These are phyloP conservation scores for Ceriops decandra DNA, from an alignment of 345 rosid species.

Conservation along the genomic window DNA sequence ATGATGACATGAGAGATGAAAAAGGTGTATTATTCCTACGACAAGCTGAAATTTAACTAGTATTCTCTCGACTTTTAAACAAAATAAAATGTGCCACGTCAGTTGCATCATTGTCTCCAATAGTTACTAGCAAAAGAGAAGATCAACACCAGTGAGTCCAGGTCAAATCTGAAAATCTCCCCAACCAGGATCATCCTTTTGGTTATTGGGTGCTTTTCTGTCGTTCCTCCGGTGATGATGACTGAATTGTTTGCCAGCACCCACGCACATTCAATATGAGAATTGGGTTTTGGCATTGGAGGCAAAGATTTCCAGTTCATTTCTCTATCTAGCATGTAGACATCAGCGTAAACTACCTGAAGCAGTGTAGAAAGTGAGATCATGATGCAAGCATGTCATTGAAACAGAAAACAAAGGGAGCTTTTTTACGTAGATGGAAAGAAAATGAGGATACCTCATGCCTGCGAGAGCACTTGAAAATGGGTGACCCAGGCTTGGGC, in stretches of 20 bases:
- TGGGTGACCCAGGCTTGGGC: slow-evolving; percentile 83
- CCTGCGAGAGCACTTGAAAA: slow-evolving; percentile 84
- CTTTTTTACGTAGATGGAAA: not conserved
- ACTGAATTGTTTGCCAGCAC: slow-evolving; percentile 68
- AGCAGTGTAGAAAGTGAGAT: slow-evolving; percentile 7
- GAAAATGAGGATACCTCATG: slow-evolving; percentile 44
- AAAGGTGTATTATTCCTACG: too few relatives aligned
- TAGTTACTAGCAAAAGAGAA: not conserved
- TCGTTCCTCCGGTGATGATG: slow-evolving; percentile 69
- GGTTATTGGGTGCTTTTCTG: slow-evolving; percentile 76
- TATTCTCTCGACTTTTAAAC: too few relatives aligned
- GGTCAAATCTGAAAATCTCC: slow-evolving; percentile 64
- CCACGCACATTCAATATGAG: slow-evolving; percentile 86
- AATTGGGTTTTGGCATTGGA: slow-evolving; percentile 76
- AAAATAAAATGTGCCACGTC: too few relatives aligned
- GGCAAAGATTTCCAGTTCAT: slow-evolving; percentile 71
- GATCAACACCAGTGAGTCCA: slow-evolving; percentile 49
- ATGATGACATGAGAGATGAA: too few relatives aligned
- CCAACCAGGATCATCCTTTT: slow-evolving; percentile 77
- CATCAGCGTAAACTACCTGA: slow-evolving; percentile 70
- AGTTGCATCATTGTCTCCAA: too few relatives aligned
- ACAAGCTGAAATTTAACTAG: too few relatives aligned
- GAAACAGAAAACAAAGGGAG: too few relatives aligned
- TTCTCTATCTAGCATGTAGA: slow-evolving; percentile 70
- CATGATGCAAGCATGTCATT: too few relatives aligned